Evolutionary conservation across 495 filamentous ascomycete species (phyloP), one percentile per base, ranked within the genome.

Genomic region (Penicillium diatomitis): DNA sequence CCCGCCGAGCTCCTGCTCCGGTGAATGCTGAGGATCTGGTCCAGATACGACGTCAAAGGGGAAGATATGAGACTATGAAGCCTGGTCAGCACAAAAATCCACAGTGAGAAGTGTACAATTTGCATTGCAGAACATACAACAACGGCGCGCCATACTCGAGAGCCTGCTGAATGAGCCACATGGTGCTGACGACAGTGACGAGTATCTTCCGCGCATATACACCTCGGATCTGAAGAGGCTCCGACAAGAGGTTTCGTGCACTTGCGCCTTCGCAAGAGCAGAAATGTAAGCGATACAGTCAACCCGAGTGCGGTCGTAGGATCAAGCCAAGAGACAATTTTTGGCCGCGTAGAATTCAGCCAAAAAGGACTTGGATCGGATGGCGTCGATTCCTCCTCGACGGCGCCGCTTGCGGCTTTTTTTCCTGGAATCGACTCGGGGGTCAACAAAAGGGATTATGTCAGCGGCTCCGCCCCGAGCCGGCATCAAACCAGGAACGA

Each of bases 1-100:
- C 92, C 92, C 12, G 85, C 86, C 39, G 89, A 95, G 32, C 82
- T 87, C 60, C 84, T 84, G 32, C 67, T 77, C 53, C 81, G 78
- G 63, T 95, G 80, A 68, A 98, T 97, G 60, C 84, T 86, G 51
- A 87, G 77, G 54, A 92, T 96, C 69, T 98, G 90, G 70, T 96
- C 90, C 49, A 82, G 78, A 68, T 96, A 96, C 51, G 86, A 90
- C 12, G 90, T 84, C 32, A 96, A 67, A 28, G 90, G 90, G 12
- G 88, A 92, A 32, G 85, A 74, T 52, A 95, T 76, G 49, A 96
- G 77, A 65, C 74, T 78, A 12, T 33, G 9, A 32, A 39, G 7
- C 32, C 41, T 20, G 0, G 41, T 60, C 50, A 60, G 51, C 11
- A 50, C 42, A 20, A 3, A 29, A 5, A 11, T 27, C 9, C 0